A percentile compares a stretch with the other conserved stretches of the same genome.
Conservation (phyloP, 208 protist genomes). For the Trypanosoma rangeli region DNA sequence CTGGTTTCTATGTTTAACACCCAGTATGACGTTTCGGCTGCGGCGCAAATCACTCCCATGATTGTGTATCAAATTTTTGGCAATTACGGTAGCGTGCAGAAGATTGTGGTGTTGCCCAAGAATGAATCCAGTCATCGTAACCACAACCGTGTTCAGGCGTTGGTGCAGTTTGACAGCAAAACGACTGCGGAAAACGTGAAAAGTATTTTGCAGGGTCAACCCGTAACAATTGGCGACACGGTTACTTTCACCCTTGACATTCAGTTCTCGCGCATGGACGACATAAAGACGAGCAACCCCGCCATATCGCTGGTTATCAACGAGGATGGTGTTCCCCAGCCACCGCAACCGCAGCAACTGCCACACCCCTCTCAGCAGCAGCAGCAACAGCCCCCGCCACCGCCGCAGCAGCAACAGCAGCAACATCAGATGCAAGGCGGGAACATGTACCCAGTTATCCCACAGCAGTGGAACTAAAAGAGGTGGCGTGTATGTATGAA, state of each 20-base stretch:
- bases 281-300: conserved; percentile 88
- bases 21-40: conserved; percentile 86
- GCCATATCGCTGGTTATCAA: conserved; percentile 77
- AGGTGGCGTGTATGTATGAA: neutral
- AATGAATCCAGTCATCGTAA: conserved; percentile 89
- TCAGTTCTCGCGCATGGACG: conserved; percentile 90
- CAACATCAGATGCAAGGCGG: conserved; percentile 25
- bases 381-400: conserved; percentile 7
- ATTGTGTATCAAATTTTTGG: conserved; percentile 92
- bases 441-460: conserved; percentile 37
- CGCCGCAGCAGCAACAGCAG: conserved; percentile 13
- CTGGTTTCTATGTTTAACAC: conserved; percentile 94
- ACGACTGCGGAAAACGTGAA: conserved; percentile 85
- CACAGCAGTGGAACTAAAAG: conserved; percentile 41
- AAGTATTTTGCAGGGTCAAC: conserved; percentile 90
- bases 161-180: conserved; percentile 88
- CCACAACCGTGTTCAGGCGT: conserved; percentile 89
- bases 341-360: conserved; percentile 8
- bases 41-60: conserved; percentile 83
- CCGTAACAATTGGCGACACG: conserved; percentile 85
- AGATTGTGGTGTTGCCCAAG: conserved; percentile 91
- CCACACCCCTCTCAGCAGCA: conserved; percentile 12
- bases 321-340: conserved; percentile 63
- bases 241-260: conserved; percentile 92
- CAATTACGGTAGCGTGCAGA: conserved; percentile 85